Conservation (phyloP, 208 protist species). For the Leishmania gerbilli region DNA sequence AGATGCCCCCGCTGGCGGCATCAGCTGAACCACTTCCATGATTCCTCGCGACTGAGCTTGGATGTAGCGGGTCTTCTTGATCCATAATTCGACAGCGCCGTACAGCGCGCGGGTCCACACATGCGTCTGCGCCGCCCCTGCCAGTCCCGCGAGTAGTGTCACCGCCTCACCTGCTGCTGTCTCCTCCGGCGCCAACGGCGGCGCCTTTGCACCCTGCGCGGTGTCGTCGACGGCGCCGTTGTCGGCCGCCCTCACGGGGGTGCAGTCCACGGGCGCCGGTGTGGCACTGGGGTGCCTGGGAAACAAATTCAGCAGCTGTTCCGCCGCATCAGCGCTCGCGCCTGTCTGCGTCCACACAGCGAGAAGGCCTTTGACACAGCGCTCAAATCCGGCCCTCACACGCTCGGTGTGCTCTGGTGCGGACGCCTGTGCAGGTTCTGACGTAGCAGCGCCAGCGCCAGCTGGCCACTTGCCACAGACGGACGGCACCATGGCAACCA, state of each 20-base stretch:
- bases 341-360: conserved; percentile 24
- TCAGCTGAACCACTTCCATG: neutral
- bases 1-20: neutral
- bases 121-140: neutral
- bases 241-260: neutral
- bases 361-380: conserved; percentile 16
- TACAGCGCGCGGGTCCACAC: conserved; percentile 18
- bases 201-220: neutral
- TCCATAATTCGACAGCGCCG: conserved; percentile 9
- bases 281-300: neutral
- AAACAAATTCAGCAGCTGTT: conserved; percentile 12
- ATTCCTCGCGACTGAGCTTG: conserved; percentile 4
- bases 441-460: neutral
- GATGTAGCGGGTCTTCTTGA: conserved; percentile 12
- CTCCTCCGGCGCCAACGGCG: neutral
- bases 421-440: neutral
- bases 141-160: conserved; percentile 2
- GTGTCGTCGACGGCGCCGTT: neutral
- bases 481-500: conserved; percentile 6
- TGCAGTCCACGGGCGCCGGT: neutral
- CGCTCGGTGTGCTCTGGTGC: neutral
- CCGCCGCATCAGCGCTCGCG: neutral
- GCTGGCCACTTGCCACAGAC: neutral
- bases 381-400: conserved; percentile 8
- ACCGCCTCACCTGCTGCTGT: neutral